Base-by-base conservation (phyloP, 1,139 yeast species). In the Pichia sp. region DNA sequence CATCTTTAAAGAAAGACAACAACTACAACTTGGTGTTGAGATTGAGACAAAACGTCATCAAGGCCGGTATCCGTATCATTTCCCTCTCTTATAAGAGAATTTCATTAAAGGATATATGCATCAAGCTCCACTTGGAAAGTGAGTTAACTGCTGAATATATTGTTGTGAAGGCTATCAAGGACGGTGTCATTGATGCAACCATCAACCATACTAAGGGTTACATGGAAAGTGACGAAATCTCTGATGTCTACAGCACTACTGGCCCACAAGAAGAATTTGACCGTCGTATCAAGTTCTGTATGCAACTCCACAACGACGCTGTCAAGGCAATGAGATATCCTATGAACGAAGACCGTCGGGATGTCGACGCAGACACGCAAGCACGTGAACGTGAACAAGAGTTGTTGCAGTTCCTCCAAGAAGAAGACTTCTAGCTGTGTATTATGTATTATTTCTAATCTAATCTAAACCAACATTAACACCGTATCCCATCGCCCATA, bases 301-400 rank as follows among this genome's bases (percentile, higher is more conserved):
- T 90, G 68, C 77, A 85, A 41, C 77, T 94, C 57, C 96, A 93
- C 68, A 89, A 90, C 58, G 98, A 93, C 60, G 82, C 90, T 65
- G 96, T 93, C 50, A 87, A 89, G 71, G 89, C 96, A 19, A 90
- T 94, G 98, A 81, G 98, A 61, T 94, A 87, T 67, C 96, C 97
- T 47, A 68, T 67, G 68, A 72, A 64, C 57, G 75, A 73, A 38
- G 75, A 73, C 50, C 69, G 78, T 38, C 71, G 66, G 17, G 81
- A 76, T 47, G 66, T 73, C 47, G 74, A 78, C 57, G 76, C 75
- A 35, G 83, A 79, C 39, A 77, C 78, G 52, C 81, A 79, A 57
- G 82, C 79, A 9, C 69, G 80, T 17, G 80, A 77, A 55, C 68
- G 80, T 41, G 82, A 77, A 54, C 77, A 75, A 57, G 81, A 77